phyloP scores from a whole-genome alignment of 768 basidiomycete species.

The Panus rudis region DNA sequence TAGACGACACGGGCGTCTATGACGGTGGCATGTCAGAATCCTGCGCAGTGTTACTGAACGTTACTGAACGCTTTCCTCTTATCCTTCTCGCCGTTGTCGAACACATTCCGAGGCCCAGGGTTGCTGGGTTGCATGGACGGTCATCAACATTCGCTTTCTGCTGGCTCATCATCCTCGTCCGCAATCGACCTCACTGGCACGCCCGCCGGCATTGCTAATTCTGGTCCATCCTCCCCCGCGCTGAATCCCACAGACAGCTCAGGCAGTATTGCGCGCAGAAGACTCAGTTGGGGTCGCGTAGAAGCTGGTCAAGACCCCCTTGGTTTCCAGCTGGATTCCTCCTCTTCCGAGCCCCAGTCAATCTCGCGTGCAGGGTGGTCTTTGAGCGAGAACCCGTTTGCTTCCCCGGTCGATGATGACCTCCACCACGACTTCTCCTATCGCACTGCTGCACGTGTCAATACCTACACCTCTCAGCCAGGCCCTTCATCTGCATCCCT shows the following conservation, averaged over 20 bases:
- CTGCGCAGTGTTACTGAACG: too few species aligned
- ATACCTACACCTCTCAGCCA: constrained; percentile 36
- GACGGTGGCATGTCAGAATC: too few species aligned
- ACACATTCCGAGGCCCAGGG: too few species aligned
- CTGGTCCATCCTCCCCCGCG: constrained; percentile 49
- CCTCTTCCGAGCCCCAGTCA: constrained; percentile 15
- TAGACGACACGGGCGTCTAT: too few species aligned
- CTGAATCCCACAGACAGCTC: constrained; percentile 28
- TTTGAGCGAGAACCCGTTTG: constrained; percentile 37
- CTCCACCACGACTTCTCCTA: constrained; percentile 27
- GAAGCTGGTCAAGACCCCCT: constrained; percentile 44
- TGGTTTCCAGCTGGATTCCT: constrained; percentile 27
- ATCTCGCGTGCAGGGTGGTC: too few species aligned
- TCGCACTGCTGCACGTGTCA: constrained; percentile 8
- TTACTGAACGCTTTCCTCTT: too few species aligned
- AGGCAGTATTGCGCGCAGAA: constrained; percentile 37
- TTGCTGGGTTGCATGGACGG: constrained; percentile 11
- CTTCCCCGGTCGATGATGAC: constrained; percentile 30
- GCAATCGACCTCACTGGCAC: constrained; percentile 48
- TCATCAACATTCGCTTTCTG: constrained; percentile 12
- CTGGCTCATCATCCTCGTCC: constrained; percentile 40
- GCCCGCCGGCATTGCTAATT: constrained; percentile 33
- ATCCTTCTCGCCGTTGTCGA: too few species aligned
- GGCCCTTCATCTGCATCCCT: constrained; percentile 50
- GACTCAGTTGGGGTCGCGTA: constrained; percentile 50